phyloP scores from a whole-genome alignment of 2,329 filamentous ascomycete genomes.

The Bipolaris gigantea region DNA sequence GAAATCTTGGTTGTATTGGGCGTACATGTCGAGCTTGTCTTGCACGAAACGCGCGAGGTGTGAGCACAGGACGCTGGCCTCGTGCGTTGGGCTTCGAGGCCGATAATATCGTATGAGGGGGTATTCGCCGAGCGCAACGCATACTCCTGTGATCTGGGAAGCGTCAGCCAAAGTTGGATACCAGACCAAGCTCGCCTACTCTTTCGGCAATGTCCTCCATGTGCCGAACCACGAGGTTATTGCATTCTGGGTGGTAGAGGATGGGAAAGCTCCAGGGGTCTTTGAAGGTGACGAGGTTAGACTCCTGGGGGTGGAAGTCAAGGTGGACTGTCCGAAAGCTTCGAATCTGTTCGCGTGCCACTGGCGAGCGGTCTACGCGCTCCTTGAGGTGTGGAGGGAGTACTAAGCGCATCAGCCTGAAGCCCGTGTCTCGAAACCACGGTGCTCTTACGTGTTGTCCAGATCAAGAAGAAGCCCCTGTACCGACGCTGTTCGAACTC shows the following conservation, averaged over 20 bases:
- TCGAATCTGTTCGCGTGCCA: constrained; percentile 73
- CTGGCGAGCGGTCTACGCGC: constrained; percentile 71
- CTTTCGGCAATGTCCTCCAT: constrained; percentile 86
- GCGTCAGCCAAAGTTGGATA: constrained; percentile 4
- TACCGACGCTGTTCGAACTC: constrained; percentile 88
- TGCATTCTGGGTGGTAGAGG: constrained; percentile 88
- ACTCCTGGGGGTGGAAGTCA: constrained; percentile 89
- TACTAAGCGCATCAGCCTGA: constrained; percentile 45
- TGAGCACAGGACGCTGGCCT: constrained; percentile 82
- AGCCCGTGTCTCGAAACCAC: background rate
- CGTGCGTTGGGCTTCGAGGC: constrained; percentile 73
- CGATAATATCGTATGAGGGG: constrained; percentile 90
- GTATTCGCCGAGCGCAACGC: constrained; percentile 90
- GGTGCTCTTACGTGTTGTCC: constrained; percentile 65
- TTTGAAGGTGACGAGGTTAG: constrained; percentile 84
- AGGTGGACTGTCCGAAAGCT: constrained; percentile 81
- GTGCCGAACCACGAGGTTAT: constrained; percentile 77
- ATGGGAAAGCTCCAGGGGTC: constrained; percentile 96
- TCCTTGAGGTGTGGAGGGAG: constrained; percentile 71
- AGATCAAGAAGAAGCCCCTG: constrained; percentile 76
- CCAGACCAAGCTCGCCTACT: constrained; percentile 53
- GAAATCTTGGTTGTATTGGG: constrained; percentile 80
- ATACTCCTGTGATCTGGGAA: constrained; percentile 76
- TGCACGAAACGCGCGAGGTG: constrained; percentile 91
- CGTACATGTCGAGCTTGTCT: constrained; percentile 86